These are phyloP conservation scores for Lachnellula arida DNA, from an alignment of 2,329 filamentous ascomycete genomes.

Conservation along the genomic window DNA sequence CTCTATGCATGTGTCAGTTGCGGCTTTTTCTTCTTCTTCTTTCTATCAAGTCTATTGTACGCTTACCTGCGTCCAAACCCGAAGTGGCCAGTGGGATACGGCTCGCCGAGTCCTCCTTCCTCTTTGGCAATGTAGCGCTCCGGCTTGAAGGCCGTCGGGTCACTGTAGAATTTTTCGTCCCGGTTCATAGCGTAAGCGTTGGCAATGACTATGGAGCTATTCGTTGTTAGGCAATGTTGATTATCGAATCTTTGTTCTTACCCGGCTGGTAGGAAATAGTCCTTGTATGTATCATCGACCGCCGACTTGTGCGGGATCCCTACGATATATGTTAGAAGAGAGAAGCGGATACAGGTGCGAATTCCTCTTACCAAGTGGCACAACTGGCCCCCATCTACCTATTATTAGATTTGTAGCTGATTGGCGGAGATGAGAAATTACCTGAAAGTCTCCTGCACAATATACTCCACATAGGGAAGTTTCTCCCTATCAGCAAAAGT, in stretches of 20 bases:
- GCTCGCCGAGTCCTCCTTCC: constrained; percentile 39
- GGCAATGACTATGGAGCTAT: constrained; percentile 35
- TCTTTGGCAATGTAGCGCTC: constrained; percentile 36
- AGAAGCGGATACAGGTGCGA: too few relatives aligned
- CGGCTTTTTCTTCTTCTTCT: background rate
- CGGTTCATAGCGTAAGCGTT: constrained; percentile 53
- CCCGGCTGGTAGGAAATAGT: constrained; percentile 51
- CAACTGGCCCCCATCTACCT: background rate
- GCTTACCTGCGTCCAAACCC: constrained; percentile 42
- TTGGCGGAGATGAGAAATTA: constrained; percentile 11
- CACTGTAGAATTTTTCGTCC: constrained; percentile 36
- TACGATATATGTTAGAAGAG: background rate
- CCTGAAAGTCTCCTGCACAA: constrained; percentile 42
- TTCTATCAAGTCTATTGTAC: background rate
- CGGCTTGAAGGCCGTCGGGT: constrained; percentile 42
- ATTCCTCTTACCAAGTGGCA: background rate
- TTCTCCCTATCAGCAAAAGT: constrained; percentile 39
- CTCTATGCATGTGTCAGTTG: constrained; percentile 25
- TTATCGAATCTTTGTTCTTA: constrained; percentile 4
- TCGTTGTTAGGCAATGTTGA: constrained; percentile 26
- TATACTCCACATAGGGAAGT: constrained; percentile 39
- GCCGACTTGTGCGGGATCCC: constrained; percentile 50
- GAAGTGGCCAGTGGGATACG: constrained; percentile 43
- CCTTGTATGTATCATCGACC: constrained; percentile 50
- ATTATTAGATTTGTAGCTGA: too few relatives aligned